Base-by-base conservation (phyloP, 1,139 yeast species). In the Debaryomyces udenii region DNA sequence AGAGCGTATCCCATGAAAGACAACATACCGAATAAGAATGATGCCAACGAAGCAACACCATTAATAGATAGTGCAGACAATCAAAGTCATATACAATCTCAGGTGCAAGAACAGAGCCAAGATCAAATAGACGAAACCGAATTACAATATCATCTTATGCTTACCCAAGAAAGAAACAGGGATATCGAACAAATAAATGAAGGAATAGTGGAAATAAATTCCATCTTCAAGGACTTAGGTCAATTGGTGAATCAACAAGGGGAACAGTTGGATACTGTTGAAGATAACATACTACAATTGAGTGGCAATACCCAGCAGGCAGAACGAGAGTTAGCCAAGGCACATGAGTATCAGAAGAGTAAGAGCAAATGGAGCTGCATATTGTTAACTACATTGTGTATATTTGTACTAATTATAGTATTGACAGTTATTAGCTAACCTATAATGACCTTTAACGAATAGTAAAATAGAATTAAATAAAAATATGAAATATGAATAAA, bases 171-270 rank as follows among this genome's bases (percentile, higher is more conserved):
- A 55, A 66, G 96, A 43, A 83, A 86, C 45, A 65, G 78, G 17
- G 95, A 88, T 46, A 86, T 90, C 22, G 73, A 74, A 27, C 82
- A 78, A 47, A 86, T 90, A 6, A 81, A 86, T 32, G 79, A 81
- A 38, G 95, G 96, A 0, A 87, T 90, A 6, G 75, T 75, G 45
- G 96, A 90, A 52, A 89, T 90, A 36, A 89, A 90, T 57, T 75
- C 90, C 6, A 89, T 90, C 2, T 90, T 89, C 61, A 81, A 83
- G 49, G 96, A 89, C 52, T 64, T 90, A 47, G 90, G 90, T 11
- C 76, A 80, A 31, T 64, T 90, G 51, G 94, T 90, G 1, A 73
- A 76, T 40, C 93, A 87, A 56, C 97, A 90, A 58, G 96, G 96
- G 4, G 83, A 79, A 29, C 91, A 86, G 50, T 74, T 90, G 20